Evolutionary conservation across 257 asterid species (phyloP), one percentile per base, ranked within the genome.

Genomic region (Leptodermis oblonga): DNA sequence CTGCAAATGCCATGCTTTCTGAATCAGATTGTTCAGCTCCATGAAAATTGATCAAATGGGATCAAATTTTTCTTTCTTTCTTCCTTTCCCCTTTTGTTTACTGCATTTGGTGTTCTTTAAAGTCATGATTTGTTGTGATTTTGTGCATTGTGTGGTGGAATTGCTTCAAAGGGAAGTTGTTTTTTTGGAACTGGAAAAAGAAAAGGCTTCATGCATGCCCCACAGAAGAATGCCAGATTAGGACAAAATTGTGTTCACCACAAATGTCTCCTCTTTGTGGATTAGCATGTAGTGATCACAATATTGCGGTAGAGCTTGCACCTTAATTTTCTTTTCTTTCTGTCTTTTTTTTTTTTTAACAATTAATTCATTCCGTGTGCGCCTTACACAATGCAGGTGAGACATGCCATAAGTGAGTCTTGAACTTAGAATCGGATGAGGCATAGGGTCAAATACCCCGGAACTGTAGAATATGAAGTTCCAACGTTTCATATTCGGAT

Each of bases 1-100:
- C 69, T 80, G 79, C 72, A 88, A 74, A 60, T 76, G 81, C 80
- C 82, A 68, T 55, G 86, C 73, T 83, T 80, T 88, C 25, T 59
- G 76, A 42, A 55, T 65, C 30, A 84, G 82, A 70, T 23, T 41
- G 51, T 71, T 79, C 73, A 86, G 70, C 61, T 31, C 39, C 39
- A 34, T 34, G 4, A 34, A 34, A n/a, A n/a, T n/a, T 34, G 39
- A 34, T 34, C 39, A 34, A 34, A 3, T n/a, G 3, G 39, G 6
- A 34, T 34, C 39, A 34, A 34, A 34, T 34, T 43, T 9, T 43
- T 43, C 15, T 7, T 43, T 43, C 48, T 7, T 70, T 56, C 79
- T 56, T 36, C 20, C 2, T 52, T 68, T 60, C 75, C 62, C 43
- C 23, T 46, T 62, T n/a, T 3, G 18, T 70, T 55, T 81, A 67